Evolutionary conservation across 1,284 basidiomycete species (phyloP), one percentile per base, ranked within the genome.

Genomic region (Puccinia coronata): DNA sequence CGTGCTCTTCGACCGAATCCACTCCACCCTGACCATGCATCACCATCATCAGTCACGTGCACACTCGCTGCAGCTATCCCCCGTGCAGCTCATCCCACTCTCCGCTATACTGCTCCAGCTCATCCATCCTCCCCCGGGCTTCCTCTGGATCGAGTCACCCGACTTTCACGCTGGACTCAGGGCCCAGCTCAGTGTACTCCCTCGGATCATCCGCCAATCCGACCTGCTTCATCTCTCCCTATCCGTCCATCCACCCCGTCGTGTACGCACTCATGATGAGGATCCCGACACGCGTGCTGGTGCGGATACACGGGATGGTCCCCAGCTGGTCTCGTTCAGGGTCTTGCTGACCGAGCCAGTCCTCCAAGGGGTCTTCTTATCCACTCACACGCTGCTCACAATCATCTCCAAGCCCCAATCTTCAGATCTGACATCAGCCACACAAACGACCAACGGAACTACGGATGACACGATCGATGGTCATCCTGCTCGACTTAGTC

Each of bases 331-430:
- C n/a, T 63, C 82, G 1, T 85, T 84, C 82, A 84, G 84, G 31
- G 84, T 88, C 34, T 85, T 88, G 14, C 85, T 88, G 84, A 83
- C 86, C 3, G 90, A 92, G 82, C 93, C 94, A 0, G 91, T 92
- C 34, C 86, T 89, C 28, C 92, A 94, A 87, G 94, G 94, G 23
- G 87, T 88, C 82, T 88, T 90, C 8, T 86, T 87, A 23, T 86
- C 84, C 41, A 88, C 88, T 2, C 84, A 84, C 36, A 93, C 93
- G 0, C 88, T 87, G 61, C 87, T 95, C 65, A 88, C 94, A 16
- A 85, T 89, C 1, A 87, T 86, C 78, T 86, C 83, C 3, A 84
- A 85, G 57, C 82, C 84, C 6, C 25, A 76, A n/a, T n/a, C n/a
- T n/a, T n/a, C n/a, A n/a, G n/a, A n/a, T n/a, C n/a, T n/a, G n/a